Conservation (phyloP, 1,139 yeast genomes). For the Sugiyamaella grinbergsii region DNA sequence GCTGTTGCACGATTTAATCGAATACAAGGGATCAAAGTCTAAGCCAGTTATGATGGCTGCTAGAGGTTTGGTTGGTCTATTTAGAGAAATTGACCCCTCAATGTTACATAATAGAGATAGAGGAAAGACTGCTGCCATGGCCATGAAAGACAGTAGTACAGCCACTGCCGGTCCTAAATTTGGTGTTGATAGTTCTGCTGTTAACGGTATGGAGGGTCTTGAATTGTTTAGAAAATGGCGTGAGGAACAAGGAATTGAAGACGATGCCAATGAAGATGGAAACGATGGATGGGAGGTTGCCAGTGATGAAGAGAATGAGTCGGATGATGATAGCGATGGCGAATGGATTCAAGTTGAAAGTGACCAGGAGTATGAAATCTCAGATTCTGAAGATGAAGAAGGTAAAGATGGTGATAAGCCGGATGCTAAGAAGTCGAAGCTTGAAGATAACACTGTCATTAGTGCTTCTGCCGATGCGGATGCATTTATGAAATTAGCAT, state of each 20-base stretch:
- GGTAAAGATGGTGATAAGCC: conserved; percentile 48
- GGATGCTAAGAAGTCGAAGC: conserved; percentile 34
- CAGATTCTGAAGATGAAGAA: conserved; percentile 48
- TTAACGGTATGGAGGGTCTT: conserved; percentile 75
- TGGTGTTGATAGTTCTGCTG: conserved; percentile 55
- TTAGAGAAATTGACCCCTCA: conserved; percentile 94
- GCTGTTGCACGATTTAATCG: conserved; percentile 82
- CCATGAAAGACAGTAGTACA: conserved; percentile 55
- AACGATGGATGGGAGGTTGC: conserved; percentile 53
- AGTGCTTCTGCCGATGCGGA: conserved; percentile 46
- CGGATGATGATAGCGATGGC: conserved; percentile 50
- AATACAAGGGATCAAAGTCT: conserved; percentile 88
- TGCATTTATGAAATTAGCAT: conserved; percentile 49
- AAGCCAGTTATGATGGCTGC: conserved; percentile 96
- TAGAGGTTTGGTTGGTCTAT: conserved; percentile 78
- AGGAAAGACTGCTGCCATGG: conserved; percentile 89
- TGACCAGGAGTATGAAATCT: conserved; percentile 55
- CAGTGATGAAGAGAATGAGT: conserved; percentile 58
- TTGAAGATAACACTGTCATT: conserved; percentile 30
- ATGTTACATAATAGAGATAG: conserved; percentile 88
- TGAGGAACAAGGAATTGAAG: conserved; percentile 57
- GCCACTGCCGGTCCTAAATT: conserved; percentile 44
- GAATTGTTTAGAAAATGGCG: conserved; percentile 90
- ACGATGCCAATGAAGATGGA: conserved; percentile 49
- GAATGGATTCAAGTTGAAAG: conserved; percentile 59